These are phyloP conservation scores for Ulota crispa DNA, from an alignment of 225 moss, liverwort and hornwort species.

Conservation along the genomic window DNA sequence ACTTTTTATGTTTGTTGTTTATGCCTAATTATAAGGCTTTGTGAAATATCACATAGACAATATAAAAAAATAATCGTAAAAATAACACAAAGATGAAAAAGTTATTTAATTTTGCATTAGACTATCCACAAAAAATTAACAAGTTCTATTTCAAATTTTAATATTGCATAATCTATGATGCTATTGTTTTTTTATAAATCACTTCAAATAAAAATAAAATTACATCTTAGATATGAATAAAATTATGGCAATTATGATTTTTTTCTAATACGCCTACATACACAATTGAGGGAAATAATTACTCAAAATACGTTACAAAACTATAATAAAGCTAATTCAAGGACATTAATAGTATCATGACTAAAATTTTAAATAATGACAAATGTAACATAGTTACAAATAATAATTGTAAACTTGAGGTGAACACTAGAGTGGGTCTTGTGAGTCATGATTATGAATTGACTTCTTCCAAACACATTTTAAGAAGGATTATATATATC, in stretches of 20 bases:
- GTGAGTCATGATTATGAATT: not conserved
- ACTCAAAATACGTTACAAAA: not conserved
- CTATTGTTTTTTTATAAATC: not conserved
- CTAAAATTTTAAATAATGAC: not conserved
- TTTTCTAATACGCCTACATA: constrained; percentile 84
- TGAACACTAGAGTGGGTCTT: not conserved
- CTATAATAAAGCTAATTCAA: constrained; percentile 14
- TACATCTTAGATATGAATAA: constrained; percentile 90
- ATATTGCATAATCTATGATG: not conserved
- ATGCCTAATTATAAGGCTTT: constrained; percentile 83
- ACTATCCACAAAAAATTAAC: not conserved
- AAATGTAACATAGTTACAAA: constrained; percentile 1
- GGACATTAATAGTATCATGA: not conserved
- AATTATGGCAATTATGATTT: constrained; percentile 93
- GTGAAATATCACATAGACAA: constrained; percentile 12
- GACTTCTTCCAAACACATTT: constrained; percentile 5
- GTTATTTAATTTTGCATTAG: not conserved
- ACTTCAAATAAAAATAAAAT: not conserved
- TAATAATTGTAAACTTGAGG: not conserved
- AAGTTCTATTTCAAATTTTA: not conserved
- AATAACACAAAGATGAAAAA: not conserved
- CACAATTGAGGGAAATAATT: not conserved
- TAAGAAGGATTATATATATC: not conserved
- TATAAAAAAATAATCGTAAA: constrained; percentile 14
- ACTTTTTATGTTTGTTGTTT: too few species aligned